Percentiles rank a stretch among this genome's conserved stretches.
phyloP scores from a whole-genome alignment of 139 green algal genomes.

The Monoraphidium neglectum region DNA sequence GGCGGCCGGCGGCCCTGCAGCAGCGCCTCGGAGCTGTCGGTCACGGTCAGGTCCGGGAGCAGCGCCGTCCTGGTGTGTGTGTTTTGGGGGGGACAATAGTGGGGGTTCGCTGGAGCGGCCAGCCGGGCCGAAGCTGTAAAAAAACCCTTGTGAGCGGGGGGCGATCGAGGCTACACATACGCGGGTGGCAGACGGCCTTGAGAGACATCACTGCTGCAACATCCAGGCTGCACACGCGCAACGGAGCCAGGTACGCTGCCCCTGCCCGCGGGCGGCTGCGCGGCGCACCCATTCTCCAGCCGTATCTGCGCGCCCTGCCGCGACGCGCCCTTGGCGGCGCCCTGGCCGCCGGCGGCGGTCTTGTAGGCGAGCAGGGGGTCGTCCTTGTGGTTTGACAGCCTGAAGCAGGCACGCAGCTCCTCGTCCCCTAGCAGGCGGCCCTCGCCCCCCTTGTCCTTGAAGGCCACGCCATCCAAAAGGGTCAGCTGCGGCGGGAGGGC shows the following conservation, averaged over 20 bases:
- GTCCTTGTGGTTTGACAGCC: slow-evolving; percentile 65
- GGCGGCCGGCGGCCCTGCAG: slow-evolving; percentile 52
- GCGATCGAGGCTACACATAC: too few relatives aligned
- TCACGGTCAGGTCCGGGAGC: slow-evolving; percentile 37
- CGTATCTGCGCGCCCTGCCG: background rate
- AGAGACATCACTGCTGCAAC: too few relatives aligned
- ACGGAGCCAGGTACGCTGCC: too few relatives aligned
- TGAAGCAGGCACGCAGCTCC: slow-evolving; percentile 58
- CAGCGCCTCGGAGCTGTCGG: slow-evolving; percentile 57
- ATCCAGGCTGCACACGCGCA: too few relatives aligned
- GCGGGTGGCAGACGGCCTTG: too few relatives aligned
- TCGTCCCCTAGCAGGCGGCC: slow-evolving; percentile 25
- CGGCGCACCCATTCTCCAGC: too few relatives aligned
- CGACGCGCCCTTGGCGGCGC: background rate
- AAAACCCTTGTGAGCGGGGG: too few relatives aligned
- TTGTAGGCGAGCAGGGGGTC: slow-evolving; percentile 18
- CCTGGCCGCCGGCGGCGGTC: background rate
- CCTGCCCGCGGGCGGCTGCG: too few relatives aligned
- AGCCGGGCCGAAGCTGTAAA: too few relatives aligned
- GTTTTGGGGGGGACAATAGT: too few relatives aligned
- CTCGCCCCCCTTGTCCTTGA: slow-evolving; percentile 37
- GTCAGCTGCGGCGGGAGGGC: slow-evolving; percentile 10
- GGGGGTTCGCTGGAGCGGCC: too few relatives aligned
- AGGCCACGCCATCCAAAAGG: slow-evolving; percentile 37
- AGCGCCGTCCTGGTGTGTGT: slow-evolving; percentile 48